Evolutionary conservation across 2,329 filamentous ascomycete species (phyloP).

Genomic region (Penicillium palitans): DNA sequence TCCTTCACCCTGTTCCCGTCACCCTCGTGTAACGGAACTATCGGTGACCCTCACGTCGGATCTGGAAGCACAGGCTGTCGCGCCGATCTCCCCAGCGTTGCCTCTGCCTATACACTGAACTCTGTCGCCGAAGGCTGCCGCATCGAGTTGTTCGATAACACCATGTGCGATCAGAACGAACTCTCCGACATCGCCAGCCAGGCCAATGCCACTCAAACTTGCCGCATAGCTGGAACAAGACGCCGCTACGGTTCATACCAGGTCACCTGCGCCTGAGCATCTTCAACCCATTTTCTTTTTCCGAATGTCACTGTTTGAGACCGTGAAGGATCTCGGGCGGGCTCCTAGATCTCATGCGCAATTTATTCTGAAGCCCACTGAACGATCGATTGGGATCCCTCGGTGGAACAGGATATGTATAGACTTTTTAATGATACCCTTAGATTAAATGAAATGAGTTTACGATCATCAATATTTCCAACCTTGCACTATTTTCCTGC

Average conservation of each 20-base stretch:
- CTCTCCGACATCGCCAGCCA: conserved; percentile 19
- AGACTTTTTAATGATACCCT: conserved; percentile 14
- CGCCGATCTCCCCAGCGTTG: conserved; percentile 21
- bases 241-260: conserved; percentile 26
- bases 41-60: conserved; percentile 18
- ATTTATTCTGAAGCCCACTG: neutral
- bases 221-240: conserved; percentile 11
- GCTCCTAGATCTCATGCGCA: neutral
- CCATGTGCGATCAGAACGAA: conserved; percentile 26
- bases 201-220: conserved; percentile 11
- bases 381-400: neutral
- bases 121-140: conserved; percentile 20
- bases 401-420: neutral
- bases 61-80: conserved; percentile 27
- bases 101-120: conserved; percentile 23
- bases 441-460: conserved; percentile 12
- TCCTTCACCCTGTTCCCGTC: conserved; percentile 25
- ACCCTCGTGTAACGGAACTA: conserved; percentile 16
- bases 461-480: neutral
- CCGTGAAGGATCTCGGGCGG: neutral
- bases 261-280: conserved; percentile 20
- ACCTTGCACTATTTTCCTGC: neutral
- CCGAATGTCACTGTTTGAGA: neutral
- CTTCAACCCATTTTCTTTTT: neutral
- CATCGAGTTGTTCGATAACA: conserved; percentile 28